Base-by-base conservation (phyloP, 139 green algal genomes). In the Micractinium sp. region DNA sequence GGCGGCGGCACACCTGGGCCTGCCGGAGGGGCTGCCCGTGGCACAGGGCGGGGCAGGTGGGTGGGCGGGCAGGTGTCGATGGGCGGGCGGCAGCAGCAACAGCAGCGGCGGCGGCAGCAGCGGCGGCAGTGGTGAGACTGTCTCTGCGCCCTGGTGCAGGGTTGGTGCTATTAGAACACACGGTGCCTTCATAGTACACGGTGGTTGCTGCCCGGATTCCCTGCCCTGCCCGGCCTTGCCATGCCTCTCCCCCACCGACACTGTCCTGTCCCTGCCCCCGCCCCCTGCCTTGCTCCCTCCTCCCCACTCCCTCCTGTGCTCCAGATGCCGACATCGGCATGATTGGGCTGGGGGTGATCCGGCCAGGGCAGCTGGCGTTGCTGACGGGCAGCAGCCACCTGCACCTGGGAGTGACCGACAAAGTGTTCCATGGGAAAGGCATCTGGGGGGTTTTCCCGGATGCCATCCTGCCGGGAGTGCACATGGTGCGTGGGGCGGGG, bases 361-460 rank as follows among this genome's bases (percentile, higher is more conserved):
- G 86, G 7, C 86, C 94, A 3, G 95, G 95, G 5, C 90, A 97
- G 82, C 93, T 98, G 92, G 95, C 95, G 76, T 93, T 98, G 80
- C 93, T 97, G 35, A 98, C 95, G 38, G 95, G 95, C 67, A 96
- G 93, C 29, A 96, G 93, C 71, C 96, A 98, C 86, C 88, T 98
- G 82, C 96, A 98, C 86, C 91, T 98, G 38, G 96, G 95, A 0
- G 83, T 96, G 29, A 93, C 92, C 47, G 91, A 88, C 47, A 41
- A 47, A 12, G 81, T 81, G 81, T 91, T 97, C 56, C 90, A 95
- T 66, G 95, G 93, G 35, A 67, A 20, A 2, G 96, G 96, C 39
- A 95, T 97, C 23, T 98, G 95, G 90, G 96, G 96, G 36, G 95
- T 93, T 7, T 98, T 97, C 90, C 29, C 78, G 20, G 90, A 94